Base-by-base conservation (phyloP, 2,329 filamentous ascomycete species). In the Ceratocystis cubensis region DNA sequence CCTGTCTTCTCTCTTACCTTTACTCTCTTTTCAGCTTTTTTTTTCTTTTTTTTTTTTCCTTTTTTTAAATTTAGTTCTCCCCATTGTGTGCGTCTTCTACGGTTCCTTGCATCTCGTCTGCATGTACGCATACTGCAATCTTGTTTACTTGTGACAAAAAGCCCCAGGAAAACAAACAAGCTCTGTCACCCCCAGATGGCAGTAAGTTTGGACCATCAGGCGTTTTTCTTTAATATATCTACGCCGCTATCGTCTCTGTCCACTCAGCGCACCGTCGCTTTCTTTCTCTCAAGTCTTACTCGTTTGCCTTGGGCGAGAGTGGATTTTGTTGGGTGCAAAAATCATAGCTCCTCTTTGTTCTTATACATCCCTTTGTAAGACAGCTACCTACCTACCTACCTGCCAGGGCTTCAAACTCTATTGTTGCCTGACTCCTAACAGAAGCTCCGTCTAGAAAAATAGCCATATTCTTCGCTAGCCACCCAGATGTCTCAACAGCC, bases 401-500 rank as follows among this genome's bases (percentile, higher is more conserved):
- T 28, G 10, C 15, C 17, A 17, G 30, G 53, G 25, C 53, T 33
- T 57, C 53, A 17, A 57, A 15, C 10, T 37, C 56, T 6, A 5
- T n/a, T 59, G 15, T n/a, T 59, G 22, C 8, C 25, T 37, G 25
- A 45, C 15, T 57, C 28, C 63, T 50, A 28, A 28, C 25, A 13
- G 20, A 25, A 28, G 25, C 63, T n/a, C 37, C 25, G 8, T n/a
- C 20, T 15, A 59, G 56, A 20, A 59, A 59, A 59, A 10, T n/a
- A 20, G 15, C 56, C 17, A 25, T 65, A 28, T 56, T 59, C 53
- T 56, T 44, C 22, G 13, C 50, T 25, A 5, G 37, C 41, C 56
- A 53, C 48, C 22, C 33, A 45, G 50, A 68, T 68, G 66, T 65
- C 64, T 57, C 64, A 65, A 22, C 63, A 66, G 45, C 66, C 62